Evolutionary conservation across 2,329 filamentous ascomycete genomes (phyloP).

Genomic region (Aciculosporium take): DNA sequence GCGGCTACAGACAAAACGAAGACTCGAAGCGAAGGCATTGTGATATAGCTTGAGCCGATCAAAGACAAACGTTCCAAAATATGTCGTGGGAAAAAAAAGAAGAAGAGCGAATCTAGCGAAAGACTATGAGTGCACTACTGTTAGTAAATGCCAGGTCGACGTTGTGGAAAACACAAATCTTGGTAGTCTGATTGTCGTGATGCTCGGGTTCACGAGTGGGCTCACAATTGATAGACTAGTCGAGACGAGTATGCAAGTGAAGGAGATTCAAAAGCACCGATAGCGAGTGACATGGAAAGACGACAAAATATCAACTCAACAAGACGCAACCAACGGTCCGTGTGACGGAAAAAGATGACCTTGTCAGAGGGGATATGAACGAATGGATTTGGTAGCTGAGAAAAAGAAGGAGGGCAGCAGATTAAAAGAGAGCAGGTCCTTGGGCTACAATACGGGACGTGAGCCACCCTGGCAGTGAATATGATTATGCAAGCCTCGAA

Average conservation of each 20-base stretch:
- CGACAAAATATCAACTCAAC: background rate
- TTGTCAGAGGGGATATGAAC: background rate
- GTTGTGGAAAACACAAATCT: background rate
- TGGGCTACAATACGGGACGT: background rate
- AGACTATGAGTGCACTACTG: background rate
- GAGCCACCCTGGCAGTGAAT: background rate
- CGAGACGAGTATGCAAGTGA: background rate
- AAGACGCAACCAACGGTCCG: background rate
- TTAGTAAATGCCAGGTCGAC: background rate
- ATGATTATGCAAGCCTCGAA: background rate
- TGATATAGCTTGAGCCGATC: constrained; percentile 8
- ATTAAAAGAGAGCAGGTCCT: background rate
- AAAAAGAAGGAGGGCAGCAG: background rate
- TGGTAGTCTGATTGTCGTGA: background rate
- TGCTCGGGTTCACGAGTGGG: background rate
- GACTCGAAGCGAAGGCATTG: constrained; percentile 42
- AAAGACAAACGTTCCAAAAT: background rate
- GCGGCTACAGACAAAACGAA: constrained; percentile 38
- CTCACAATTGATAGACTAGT: background rate
- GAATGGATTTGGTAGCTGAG: background rate
- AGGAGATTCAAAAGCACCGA: background rate
- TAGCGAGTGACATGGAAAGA: background rate
- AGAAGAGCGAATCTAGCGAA: background rate
- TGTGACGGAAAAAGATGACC: background rate
- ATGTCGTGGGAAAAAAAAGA: too few relatives aligned